Conservation (phyloP, 371 early-diverging fungal species). For the Mucor irregularis region DNA sequence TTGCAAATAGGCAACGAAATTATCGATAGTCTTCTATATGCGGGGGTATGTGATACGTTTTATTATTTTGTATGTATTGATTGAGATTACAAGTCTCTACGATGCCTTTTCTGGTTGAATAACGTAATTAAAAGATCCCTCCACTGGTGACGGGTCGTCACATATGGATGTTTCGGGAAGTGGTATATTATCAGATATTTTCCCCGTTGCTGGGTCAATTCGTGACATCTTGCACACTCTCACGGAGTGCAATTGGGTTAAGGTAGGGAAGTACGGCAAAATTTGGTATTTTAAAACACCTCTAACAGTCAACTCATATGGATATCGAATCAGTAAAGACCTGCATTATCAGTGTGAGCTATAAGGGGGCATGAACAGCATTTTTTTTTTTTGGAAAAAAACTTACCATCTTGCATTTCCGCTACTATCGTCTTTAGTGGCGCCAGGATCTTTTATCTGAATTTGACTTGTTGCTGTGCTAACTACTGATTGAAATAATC, state of each 20-base stretch:
- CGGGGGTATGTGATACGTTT: no score
- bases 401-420: conserved; percentile 28
- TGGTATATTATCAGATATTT: conserved; percentile 27
- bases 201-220: conserved; percentile 49
- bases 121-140: conserved; percentile 5
- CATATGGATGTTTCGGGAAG: conserved; percentile 34
- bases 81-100: no score
- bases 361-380: not conserved
- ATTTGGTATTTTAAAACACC: conserved; percentile 65
- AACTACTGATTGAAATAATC: conserved; percentile 12
- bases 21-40: no score
- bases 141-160: conserved; percentile 28
- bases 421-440: conserved; percentile 23
- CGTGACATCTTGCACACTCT: conserved; percentile 45
- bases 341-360: conserved; percentile 24
- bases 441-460: conserved; percentile 26
- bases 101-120: no score
- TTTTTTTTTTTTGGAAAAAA: not conserved
- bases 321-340: conserved; percentile 53
- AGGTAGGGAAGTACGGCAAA: conserved; percentile 25
- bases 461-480: conserved; percentile 28
- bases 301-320: conserved; percentile 66
- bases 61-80: no score
- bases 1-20: no score
- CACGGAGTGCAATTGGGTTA: conserved; percentile 31